Conservation (phyloP, 306 rosid genomes). For the Amphicarpaea edgeworthii region DNA sequence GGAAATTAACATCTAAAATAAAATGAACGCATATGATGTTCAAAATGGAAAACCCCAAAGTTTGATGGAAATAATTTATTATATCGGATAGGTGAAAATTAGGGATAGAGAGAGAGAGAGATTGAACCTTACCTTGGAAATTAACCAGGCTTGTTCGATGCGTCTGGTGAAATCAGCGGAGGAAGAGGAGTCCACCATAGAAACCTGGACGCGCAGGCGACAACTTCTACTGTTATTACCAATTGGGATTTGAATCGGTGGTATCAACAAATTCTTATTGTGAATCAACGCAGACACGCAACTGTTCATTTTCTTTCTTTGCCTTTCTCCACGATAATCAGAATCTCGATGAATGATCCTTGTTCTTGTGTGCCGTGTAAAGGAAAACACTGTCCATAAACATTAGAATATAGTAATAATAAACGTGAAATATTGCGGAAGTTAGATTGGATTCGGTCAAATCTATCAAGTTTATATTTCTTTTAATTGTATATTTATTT, state of each 20-base stretch:
- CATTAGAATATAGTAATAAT: no score
- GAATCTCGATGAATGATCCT: no score
- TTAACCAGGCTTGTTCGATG: slow-evolving; percentile 85
- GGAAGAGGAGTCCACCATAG: slow-evolving; percentile 85
- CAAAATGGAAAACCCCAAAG: neutral
- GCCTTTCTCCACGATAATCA: neutral
- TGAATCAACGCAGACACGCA: slow-evolving; percentile 45
- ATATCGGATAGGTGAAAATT: no score
- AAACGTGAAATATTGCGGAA: no score
- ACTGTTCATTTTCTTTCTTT: slow-evolving; percentile 51
- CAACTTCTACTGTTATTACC: slow-evolving; percentile 37
- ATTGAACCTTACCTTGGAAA: slow-evolving; percentile 88
- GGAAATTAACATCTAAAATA: neutral
- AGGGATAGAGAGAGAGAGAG: neutral
- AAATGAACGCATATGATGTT: neutral
- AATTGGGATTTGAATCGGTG: slow-evolving; percentile 20
- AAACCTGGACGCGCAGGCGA: slow-evolving; percentile 71
- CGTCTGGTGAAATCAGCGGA: slow-evolving; percentile 76
- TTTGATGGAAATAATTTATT: neutral
- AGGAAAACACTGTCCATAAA: no score
- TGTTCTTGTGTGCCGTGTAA: no score
- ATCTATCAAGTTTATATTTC: no score
- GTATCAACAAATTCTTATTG: slow-evolving; percentile 37
- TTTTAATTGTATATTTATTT: no score
- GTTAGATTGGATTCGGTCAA: no score